phyloP scores from a whole-genome alignment of 495 filamentous ascomycete genomes.

The Astrothelium macrocarpum region DNA sequence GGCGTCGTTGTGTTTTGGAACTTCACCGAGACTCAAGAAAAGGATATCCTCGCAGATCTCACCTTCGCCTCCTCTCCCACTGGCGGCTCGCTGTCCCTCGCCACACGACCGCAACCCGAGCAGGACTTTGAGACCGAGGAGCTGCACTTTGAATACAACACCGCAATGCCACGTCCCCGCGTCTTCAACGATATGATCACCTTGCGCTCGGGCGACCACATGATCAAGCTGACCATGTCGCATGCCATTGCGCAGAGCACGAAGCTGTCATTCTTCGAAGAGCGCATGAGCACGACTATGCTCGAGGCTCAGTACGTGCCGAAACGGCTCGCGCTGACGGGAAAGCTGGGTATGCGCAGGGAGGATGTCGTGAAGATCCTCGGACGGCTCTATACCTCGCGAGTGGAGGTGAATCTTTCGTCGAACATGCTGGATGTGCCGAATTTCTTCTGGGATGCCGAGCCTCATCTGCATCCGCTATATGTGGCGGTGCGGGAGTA shows the following conservation, averaged over 20 bases:
- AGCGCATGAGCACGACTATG: constrained; percentile 93
- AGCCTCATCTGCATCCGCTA: constrained; percentile 88
- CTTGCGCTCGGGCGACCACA: constrained; percentile 85
- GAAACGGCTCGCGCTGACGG: constrained; percentile 75
- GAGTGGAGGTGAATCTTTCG: constrained; percentile 96
- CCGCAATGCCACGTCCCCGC: constrained; percentile 69
- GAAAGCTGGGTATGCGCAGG: constrained; percentile 81
- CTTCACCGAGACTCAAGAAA: constrained; percentile 89
- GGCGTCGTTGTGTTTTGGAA: constrained; percentile 99
- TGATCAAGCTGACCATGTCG: constrained; percentile 95
- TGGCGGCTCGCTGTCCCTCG: constrained; percentile 42
- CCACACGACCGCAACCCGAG: constrained; percentile 62
- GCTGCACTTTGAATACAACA: constrained; percentile 96
- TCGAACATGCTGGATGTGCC: constrained; percentile 96
- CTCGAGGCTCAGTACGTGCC: constrained; percentile 83
- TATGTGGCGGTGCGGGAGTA: constrained; percentile 95
- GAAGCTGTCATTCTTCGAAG: constrained; percentile 93
- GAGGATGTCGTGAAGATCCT: constrained; percentile 88
- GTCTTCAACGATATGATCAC: constrained; percentile 99
- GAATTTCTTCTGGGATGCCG: constrained; percentile 98
- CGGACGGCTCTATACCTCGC: constrained; percentile 79
- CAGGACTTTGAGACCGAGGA: constrained; percentile 96
- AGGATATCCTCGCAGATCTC: constrained; percentile 89
- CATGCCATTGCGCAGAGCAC: constrained; percentile 97
- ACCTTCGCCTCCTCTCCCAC: constrained; percentile 63